Conservation (phyloP, 1,284 basidiomycete species). For the Boletus calvinii region DNA sequence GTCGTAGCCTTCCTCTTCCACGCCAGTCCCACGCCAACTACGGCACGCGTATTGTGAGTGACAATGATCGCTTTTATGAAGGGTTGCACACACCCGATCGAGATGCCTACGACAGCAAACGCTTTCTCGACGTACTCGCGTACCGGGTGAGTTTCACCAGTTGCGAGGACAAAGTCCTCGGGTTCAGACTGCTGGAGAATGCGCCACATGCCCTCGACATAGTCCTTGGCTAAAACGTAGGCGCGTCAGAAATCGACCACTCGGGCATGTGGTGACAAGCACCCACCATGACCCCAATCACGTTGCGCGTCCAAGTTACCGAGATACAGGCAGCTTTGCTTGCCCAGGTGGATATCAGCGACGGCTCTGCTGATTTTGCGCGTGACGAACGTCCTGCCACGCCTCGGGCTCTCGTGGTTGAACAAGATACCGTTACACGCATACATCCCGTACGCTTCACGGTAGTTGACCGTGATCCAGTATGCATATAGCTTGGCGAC, state of each 20-base stretch:
- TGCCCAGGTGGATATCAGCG: constrained; percentile 84
- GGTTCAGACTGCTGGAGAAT: constrained; percentile 84
- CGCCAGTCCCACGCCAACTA: constrained; percentile 75
- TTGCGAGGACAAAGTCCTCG: constrained; percentile 90
- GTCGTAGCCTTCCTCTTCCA: constrained; percentile 76
- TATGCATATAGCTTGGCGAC: constrained; percentile 87
- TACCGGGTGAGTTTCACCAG: constrained; percentile 89
- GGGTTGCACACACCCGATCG: constrained; percentile 52
- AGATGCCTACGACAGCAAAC: constrained; percentile 65
- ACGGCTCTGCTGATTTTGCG: constrained; percentile 89
- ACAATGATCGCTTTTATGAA: not conserved
- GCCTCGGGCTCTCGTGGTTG: constrained; percentile 91
- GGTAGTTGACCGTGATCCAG: constrained; percentile 91
- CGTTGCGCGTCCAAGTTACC: constrained; percentile 89
- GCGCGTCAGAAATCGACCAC: constrained; percentile 9
- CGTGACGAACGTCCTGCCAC: constrained; percentile 91
- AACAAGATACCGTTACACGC: constrained; percentile 90
- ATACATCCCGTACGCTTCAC: constrained; percentile 91
- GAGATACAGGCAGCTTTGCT: constrained; percentile 84
- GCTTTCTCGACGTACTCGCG: constrained; percentile 87
- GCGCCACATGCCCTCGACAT: constrained; percentile 93
- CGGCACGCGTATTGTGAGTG: not conserved
- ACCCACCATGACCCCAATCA: constrained; percentile 90
- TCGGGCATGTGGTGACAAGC: not conserved
- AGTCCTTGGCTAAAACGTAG: constrained; percentile 66